Percentiles rank a stretch among this genome's conserved stretches.
These are phyloP conservation scores for Trichomonas vaginalis DNA, from an alignment of 208 protist species.

Conservation along the genomic window DNA sequence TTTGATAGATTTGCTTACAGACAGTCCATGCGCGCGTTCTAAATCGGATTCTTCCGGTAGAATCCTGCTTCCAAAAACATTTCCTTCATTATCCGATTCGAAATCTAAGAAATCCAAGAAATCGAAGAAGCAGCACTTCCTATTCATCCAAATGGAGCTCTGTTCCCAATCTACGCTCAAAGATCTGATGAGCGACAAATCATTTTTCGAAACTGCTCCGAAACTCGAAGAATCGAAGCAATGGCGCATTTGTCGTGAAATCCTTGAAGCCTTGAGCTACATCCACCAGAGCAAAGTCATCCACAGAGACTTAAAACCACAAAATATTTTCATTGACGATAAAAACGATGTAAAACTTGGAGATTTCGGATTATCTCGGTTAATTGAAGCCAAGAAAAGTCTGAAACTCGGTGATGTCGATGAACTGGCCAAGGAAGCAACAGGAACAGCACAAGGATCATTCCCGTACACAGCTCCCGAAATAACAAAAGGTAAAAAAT, in stretches of 20 bases:
- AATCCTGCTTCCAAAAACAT: too few relatives aligned
- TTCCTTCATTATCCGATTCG: too few relatives aligned
- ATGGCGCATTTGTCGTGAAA: neutral
- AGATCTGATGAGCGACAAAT: neutral
- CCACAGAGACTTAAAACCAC: neutral
- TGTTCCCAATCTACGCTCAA: neutral
- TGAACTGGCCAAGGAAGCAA: neutral
- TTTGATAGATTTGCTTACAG: neutral
- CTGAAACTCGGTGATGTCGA: neutral
- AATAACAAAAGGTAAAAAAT: neutral
- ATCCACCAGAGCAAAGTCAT: neutral
- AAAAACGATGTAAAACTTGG: neutral
- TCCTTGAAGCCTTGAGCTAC: neutral
- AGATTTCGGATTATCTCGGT: neutral
- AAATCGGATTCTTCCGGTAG: too few relatives aligned
- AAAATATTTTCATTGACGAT: neutral
- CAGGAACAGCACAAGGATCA: neutral
- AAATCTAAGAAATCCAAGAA: too few relatives aligned
- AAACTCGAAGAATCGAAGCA: neutral
- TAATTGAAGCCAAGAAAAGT: neutral
- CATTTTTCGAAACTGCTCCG: neutral
- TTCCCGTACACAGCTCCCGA: neutral
- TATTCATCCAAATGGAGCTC: constrained; percentile 8
- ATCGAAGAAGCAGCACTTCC: neutral
- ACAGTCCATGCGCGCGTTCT: neutral